These are phyloP conservation scores for Trichoderma brevicompactum DNA, from an alignment of 2,329 filamentous ascomycete species.

Conservation along the genomic window DNA sequence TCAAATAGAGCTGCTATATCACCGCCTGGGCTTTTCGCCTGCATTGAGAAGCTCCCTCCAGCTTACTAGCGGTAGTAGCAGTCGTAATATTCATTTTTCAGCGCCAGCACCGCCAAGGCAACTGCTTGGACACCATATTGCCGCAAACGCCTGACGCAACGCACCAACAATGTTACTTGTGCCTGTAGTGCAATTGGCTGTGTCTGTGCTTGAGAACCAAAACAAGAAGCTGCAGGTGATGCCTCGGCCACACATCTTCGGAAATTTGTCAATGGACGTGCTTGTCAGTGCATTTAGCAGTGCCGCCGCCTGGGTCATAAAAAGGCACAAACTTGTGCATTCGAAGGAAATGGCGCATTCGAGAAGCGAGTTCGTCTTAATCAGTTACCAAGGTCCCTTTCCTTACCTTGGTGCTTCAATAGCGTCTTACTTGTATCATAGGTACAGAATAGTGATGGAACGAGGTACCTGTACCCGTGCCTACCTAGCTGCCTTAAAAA, in stretches of 20 bases:
- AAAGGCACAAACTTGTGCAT: background rate
- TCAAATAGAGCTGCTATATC: slow-evolving; percentile 16
- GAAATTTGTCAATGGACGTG: background rate
- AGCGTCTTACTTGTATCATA: background rate
- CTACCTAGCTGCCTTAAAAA: background rate
- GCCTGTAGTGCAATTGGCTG: too few relatives aligned
- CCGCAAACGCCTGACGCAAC: too few relatives aligned
- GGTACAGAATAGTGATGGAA: background rate
- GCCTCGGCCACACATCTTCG: background rate
- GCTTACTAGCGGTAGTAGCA: background rate
- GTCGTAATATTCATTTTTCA: background rate
- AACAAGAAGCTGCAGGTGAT: background rate
- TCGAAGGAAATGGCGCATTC: slow-evolving; percentile 25
- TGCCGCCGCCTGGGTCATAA: background rate
- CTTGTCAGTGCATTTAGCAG: background rate
- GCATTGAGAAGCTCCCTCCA: background rate
- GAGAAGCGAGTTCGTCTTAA: slow-evolving; percentile 25
- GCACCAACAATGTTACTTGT: too few relatives aligned
- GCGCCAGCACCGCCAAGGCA: background rate
- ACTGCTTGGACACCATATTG: background rate
- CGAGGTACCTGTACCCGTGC: background rate
- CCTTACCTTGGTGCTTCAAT: background rate
- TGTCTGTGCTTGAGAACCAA: background rate
- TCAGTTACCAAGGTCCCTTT: slow-evolving; percentile 1
- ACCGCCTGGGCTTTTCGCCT: background rate